These are phyloP conservation scores for Aegilops umbellulata DNA, from an alignment of 176 grass and related monocot genomes.

Conservation along the genomic window DNA sequence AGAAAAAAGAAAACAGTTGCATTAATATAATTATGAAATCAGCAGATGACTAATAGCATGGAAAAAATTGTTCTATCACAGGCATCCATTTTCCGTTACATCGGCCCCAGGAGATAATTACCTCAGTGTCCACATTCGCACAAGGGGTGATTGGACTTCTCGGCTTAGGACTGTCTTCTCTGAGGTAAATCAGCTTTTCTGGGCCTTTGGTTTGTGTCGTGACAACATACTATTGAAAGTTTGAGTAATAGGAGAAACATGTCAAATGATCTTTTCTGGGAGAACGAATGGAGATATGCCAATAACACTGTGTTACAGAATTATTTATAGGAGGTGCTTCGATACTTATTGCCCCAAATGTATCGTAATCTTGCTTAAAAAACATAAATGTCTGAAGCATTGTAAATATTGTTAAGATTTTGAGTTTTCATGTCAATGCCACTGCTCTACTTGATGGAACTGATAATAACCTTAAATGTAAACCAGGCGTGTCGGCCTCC, in stretches of 20 bases:
- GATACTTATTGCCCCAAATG: not conserved
- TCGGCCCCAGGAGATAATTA: conserved; percentile 88
- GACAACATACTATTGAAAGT: not conserved
- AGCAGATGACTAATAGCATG: conserved; percentile 13
- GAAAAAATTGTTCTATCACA: conserved; percentile 26
- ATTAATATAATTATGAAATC: not conserved
- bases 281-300: too few relatives aligned
- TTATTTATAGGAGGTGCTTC: not conserved
- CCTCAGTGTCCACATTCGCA: conserved; percentile 95
- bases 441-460: conserved; percentile 7
- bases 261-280: too few relatives aligned
- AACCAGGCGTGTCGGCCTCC: conserved; percentile 71
- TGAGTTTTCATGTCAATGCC: not conserved
- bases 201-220: not conserved
- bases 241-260: not conserved
- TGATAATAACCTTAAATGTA: conserved; percentile 1
- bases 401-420: not conserved
- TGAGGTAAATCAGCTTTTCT: conserved; percentile 47
- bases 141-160: conserved; percentile 91
- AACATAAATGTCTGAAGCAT: not conserved
- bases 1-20: not conserved
- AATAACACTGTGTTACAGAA: not conserved
- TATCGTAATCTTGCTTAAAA: not conserved
- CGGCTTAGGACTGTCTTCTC: conserved; percentile 84
- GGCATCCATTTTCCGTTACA: conserved; percentile 98